Conservation (phyloP, 345 rosid species). For the Laguncularia racemosa region DNA sequence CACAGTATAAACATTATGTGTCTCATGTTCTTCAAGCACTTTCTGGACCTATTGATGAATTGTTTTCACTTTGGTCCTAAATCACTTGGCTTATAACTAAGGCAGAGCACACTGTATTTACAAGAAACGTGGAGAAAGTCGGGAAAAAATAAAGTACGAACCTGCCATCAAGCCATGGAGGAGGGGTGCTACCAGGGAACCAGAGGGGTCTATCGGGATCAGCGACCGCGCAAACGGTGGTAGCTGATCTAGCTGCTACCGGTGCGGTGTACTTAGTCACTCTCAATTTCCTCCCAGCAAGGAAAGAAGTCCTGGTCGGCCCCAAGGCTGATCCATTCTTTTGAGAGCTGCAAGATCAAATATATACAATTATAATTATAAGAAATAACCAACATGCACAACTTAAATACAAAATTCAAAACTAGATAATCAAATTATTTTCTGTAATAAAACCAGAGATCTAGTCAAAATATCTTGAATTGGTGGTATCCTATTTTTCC, state of each 20-base stretch:
- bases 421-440: neutral
- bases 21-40: too few species aligned
- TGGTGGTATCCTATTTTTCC: neutral
- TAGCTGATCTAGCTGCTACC: constrained; percentile 24
- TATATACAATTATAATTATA: neutral
- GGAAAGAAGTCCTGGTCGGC: constrained; percentile 51
- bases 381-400: too few species aligned
- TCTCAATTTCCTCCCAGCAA: constrained; percentile 66
- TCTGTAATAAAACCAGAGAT: too few species aligned
- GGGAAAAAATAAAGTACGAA: constrained; percentile 1
- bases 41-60: too few species aligned
- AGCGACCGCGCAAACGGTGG: constrained; percentile 48
- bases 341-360: constrained; percentile 39
- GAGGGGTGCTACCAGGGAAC: constrained; percentile 99
- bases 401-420: neutral
- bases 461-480: too few species aligned
- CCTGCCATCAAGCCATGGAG: constrained; percentile 97
- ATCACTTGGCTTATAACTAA: too few species aligned
- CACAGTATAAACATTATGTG: too few species aligned
- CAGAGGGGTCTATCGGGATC: constrained; percentile 90
- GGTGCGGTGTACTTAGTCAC: constrained; percentile 26
- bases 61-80: too few species aligned
- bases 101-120: too few species aligned
- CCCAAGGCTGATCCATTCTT: constrained; percentile 42
- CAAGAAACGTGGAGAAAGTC: neutral